A percentile compares a stretch with the other conserved stretches of the same genome.
phyloP scores from a whole-genome alignment of 2,329 filamentous ascomycete species.

The Cladosporium sp. region DNA sequence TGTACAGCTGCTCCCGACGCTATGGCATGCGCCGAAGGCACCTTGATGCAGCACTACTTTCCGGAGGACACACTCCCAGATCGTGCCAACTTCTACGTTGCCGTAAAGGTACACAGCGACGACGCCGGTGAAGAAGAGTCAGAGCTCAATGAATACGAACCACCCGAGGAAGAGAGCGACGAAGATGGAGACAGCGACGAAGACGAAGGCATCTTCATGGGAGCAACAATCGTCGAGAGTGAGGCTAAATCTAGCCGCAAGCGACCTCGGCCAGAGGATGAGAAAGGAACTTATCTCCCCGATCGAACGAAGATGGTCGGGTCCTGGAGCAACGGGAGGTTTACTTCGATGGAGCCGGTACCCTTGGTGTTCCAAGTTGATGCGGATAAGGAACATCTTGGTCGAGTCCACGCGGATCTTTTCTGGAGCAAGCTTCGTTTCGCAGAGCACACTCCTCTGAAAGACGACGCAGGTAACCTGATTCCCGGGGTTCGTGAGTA shows the following conservation, averaged over 20 bases:
- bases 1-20: background rate
- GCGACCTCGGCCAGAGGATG: background rate
- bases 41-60: constrained; percentile 1
- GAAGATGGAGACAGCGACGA: background rate
- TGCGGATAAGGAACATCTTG: background rate
- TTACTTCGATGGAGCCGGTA: too few species aligned
- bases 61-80: background rate
- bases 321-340: too few species aligned
- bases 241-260: too few species aligned
- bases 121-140: background rate
- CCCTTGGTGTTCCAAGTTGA: background rate
- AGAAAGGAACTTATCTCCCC: background rate
- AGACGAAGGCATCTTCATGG: background rate
- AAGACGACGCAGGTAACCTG: background rate
- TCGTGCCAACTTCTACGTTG: background rate
- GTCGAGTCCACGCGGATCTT: background rate
- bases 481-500: background rate
- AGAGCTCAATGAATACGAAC: background rate
- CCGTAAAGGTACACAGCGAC: background rate
- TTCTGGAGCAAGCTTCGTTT: background rate
- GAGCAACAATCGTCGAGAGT: background rate
- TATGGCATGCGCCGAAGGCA: background rate
- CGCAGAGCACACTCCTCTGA: background rate
- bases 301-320: background rate
- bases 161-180: background rate